Evolutionary conservation across 352 stramenopile species (phyloP), one percentile per base, ranked within the genome.

Genomic region (Pythium brassicae): DNA sequence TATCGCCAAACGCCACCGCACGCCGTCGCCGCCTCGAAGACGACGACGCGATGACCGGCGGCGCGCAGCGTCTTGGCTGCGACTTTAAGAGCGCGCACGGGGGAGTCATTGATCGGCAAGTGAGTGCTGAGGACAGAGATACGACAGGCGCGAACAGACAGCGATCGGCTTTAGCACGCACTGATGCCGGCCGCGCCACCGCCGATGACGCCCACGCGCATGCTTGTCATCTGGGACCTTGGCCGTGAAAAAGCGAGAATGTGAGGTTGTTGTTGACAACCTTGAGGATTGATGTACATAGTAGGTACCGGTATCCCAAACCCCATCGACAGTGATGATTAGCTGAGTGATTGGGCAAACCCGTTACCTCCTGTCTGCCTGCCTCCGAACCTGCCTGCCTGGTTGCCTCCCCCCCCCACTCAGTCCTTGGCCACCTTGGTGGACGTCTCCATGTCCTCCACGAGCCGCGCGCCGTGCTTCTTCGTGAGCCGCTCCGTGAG

Each of bases 401-500:
- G 27, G 8, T 20, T 52, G 29, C 27, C 17, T 56, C 43, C 2
- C 37, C 43, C 29, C 48, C 20, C 35, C 43, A 23, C 29, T 48
- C 37, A 61, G 35, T 55, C 53, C 43, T 76, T 77, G 46, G 73
- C 68, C 25, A 29, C 50, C 54, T 87, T 83, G 6, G 76, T 71
- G 17, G 78, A 83, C 53, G 69, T 80, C 57, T 89, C 80, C 80
- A 91, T 91, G 62, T 93, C 83, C 61, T 95, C 83, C 34, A 95
- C 82, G 51, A 95, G 78, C 4, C 83, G 76, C 61, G 85, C 74
- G 50, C 85, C 85, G 68, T 95, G 85, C 58, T 95, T 95, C 72
- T 95, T 93, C 43, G 85, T 95, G 20, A 94, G 74, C 1, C 85
- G 68, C 46, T 90, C 80, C 23, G 81, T 92, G 54, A 97, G 73